Base-by-base conservation (phyloP, 1,284 basidiomycete genomes). In the Rugosomyces carneus region DNA sequence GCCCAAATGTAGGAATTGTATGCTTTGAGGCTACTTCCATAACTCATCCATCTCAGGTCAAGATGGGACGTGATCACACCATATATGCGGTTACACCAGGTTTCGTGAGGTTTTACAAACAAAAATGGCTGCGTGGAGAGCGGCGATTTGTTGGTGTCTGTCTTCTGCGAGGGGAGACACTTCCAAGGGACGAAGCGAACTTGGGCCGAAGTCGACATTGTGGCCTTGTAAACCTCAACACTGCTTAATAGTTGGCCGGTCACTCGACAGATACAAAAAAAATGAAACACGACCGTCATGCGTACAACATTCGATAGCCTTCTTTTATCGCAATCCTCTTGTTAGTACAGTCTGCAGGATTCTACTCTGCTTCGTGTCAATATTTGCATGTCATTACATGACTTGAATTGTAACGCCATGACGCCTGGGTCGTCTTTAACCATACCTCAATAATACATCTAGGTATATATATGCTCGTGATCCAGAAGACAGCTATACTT, bases 41-140 rank as follows among this genome's bases (percentile, higher is more conserved):
- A 47, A 53, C 53, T 27, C 27, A 59, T 50, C 45, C 29, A 37
- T 35, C 37, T 8, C 57, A 93, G 89, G 90, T 96, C 48, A 82
- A 82, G 53, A 85, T 90, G 60, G 94, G 93, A 21, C 81, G 85
- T 50, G 93, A 97, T 66, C 90, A 94, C 65, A 97, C 94, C 0
- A 74, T 97, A 46, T 95, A 84, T 61, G 93, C 93, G 15, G 74
- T 80, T 10, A 82, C 84, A 15, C 93, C 93, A 0, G 93, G 93
- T 15, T 93, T 79, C 62, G 89, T 97, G 42, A 87, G 90, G 41
- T 97, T 92, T 69, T 97, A 95, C 80, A 83, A 80, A 61, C 68
- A 80, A 60, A 79, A 80, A 48, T 79, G 78, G 67, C 72, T 81
- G 71, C 72, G 80, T 18, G 75, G 80, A 37, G 78, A 85, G 53